These are phyloP conservation scores for Fusarium musae DNA, from an alignment of 2,329 filamentous ascomycete genomes.

Conservation along the genomic window DNA sequence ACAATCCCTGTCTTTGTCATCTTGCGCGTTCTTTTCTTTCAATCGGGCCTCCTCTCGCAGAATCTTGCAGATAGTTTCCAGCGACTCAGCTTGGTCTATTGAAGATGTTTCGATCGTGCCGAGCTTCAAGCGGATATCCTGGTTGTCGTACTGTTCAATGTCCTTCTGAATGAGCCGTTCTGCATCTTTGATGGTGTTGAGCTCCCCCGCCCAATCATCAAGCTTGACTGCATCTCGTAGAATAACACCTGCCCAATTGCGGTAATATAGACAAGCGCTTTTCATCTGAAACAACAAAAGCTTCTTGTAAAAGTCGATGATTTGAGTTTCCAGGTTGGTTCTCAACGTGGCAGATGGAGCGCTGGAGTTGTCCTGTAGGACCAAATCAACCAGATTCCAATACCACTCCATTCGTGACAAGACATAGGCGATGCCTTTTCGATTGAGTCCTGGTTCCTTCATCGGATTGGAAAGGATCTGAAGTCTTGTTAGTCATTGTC, in stretches of 20 bases:
- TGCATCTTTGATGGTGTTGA: not conserved
- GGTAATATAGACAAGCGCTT: not conserved
- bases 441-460: rapidly evolving
- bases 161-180: rapidly evolving
- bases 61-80: rapidly evolving
- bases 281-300: rapidly evolving
- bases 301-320: rapidly evolving
- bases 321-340: not conserved
- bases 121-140: rapidly evolving
- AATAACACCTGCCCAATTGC: rapidly evolving
- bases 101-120: rapidly evolving
- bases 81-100: rapidly evolving
- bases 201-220: not conserved
- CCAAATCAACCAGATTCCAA: not conserved
- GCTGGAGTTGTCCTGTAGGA: rapidly evolving
- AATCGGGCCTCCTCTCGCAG: rapidly evolving
- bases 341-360: rapidly evolving
- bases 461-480: rapidly evolving
- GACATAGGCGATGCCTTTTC: not conserved
- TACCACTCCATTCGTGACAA: not conserved
- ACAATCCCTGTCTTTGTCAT: rapidly evolving
- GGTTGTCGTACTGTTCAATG: not conserved
- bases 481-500: rapidly evolving
- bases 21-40: rapidly evolving
- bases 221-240: rapidly evolving